Conservation (phyloP, 23 red algal genomes). For the Gracilaria vermiculophylla region DNA sequence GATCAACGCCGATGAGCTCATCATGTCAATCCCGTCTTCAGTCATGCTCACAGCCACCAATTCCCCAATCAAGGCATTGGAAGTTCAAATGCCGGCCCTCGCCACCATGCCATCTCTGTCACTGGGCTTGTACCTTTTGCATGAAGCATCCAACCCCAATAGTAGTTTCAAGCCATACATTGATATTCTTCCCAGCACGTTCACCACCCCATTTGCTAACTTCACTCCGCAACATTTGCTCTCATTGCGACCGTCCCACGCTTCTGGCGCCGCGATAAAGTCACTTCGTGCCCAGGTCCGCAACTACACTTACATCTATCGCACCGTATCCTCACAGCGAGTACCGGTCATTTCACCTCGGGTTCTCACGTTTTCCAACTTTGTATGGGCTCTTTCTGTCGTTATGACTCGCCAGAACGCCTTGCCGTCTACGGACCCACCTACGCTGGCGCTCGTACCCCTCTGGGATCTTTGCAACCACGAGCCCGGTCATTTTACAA, state of each 20-base stretch:
- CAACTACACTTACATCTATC: constrained; percentile 62
- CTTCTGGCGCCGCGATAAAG: constrained; percentile 12
- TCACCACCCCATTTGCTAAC: constrained; percentile 54
- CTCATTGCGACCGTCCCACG: constrained; percentile 32
- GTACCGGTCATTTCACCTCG: neutral
- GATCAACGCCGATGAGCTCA: constrained; percentile 22
- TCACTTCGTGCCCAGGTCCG: constrained; percentile 38
- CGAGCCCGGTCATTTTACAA: constrained; percentile 28
- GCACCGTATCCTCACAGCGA: neutral
- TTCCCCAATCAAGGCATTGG: constrained; percentile 27
- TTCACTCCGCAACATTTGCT: constrained; percentile 18
- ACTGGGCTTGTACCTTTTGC: constrained; percentile 45
- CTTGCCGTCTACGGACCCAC: constrained; percentile 4
- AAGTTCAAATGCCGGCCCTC: constrained; percentile 28
- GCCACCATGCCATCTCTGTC: constrained; percentile 44
- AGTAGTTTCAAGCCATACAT: constrained; percentile 64
- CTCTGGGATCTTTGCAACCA: constrained; percentile 84
- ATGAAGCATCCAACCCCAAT: neutral
- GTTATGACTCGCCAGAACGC: constrained; percentile 78
- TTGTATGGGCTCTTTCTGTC: constrained; percentile 64
- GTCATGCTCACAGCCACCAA: neutral
- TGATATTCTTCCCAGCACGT: constrained; percentile 39
- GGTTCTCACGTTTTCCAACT: constrained; percentile 33
- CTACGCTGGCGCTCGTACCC: constrained; percentile 58
- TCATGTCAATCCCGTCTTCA: constrained; percentile 13